These are phyloP conservation scores for Cephalotrichum gorgonifer DNA, from an alignment of 2,329 filamentous ascomycete genomes.

Conservation along the genomic window DNA sequence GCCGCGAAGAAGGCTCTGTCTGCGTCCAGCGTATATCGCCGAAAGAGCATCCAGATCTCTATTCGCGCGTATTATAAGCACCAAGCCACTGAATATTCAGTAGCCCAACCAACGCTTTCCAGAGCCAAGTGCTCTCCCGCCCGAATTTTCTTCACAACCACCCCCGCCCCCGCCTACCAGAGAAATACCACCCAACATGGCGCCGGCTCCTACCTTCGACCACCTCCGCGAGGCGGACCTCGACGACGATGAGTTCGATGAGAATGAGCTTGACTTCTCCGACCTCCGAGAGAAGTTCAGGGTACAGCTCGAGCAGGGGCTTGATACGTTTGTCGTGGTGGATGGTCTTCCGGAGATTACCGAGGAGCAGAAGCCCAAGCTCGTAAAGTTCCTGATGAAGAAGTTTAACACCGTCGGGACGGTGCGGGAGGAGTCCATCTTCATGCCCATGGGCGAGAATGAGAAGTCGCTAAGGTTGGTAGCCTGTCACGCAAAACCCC, in stretches of 20 bases:
- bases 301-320: constrained; percentile 88
- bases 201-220: constrained; percentile 69
- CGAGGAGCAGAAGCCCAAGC: constrained; percentile 84
- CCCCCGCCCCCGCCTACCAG: constrained; percentile 10
- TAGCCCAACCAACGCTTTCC: not conserved
- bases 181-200: constrained; percentile 47
- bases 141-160: constrained; percentile 3
- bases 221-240: constrained; percentile 86
- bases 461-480: constrained; percentile 77
- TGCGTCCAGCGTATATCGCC: not conserved
- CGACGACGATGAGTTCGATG: constrained; percentile 74
- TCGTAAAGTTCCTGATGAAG: constrained; percentile 91
- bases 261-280: constrained; percentile 89
- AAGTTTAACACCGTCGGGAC: constrained; percentile 81
- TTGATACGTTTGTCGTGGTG: constrained; percentile 92
- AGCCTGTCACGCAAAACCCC: too few species aligned
- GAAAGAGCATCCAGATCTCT: not conserved
- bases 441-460: constrained; percentile 87
- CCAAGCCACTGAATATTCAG: not conserved
- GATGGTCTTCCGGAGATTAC: constrained; percentile 86
- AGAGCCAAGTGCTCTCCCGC: not conserved
- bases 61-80: not conserved
- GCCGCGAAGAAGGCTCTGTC: not conserved
- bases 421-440: constrained; percentile 76
- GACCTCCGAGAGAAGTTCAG: constrained; percentile 92